Evolutionary conservation across 176 grass and related monocot genomes (phyloP).

Genomic region (Tillandsia leiboldiana): DNA sequence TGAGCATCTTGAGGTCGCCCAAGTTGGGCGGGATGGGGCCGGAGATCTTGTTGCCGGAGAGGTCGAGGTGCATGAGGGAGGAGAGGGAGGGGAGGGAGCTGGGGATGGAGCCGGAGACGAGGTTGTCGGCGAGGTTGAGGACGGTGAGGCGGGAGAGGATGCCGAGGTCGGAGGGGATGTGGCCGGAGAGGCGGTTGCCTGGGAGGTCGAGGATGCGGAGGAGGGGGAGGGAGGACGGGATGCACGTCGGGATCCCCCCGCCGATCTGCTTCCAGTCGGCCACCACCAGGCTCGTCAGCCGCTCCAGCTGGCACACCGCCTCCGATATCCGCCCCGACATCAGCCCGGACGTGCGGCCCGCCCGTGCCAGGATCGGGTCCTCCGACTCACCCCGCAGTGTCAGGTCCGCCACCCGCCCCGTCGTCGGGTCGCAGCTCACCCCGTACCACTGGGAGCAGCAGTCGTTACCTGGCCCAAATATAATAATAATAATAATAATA

Average conservation of each 20-base stretch:
- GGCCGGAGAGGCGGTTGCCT: conserved; percentile 59
- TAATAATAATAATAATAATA: no score
- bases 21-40: conserved; percentile 43
- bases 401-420: conserved; percentile 58
- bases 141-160: conserved; percentile 58
- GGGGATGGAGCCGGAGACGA: conserved; percentile 42
- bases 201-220: conserved; percentile 85
- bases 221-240: conserved; percentile 40
- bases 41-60: conserved; percentile 60
- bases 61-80: conserved; percentile 78
- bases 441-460: conserved; percentile 92
- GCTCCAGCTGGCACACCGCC: conserved; percentile 61
- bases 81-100: conserved; percentile 34
- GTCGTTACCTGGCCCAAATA: conserved; percentile 6
- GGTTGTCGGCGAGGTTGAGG: conserved; percentile 89
- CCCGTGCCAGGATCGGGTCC: conserved; percentile 54
- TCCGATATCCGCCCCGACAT: conserved; percentile 91
- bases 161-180: conserved; percentile 49
- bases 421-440: conserved; percentile 67
- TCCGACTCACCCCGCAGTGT: conserved; percentile 77
- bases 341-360: conserved; percentile 49
- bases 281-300: conserved; percentile 51
- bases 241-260: conserved; percentile 56
- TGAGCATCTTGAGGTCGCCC: conserved; percentile 58
- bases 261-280: conserved; percentile 95